A percentile compares a stretch with the other conserved stretches of the same genome.
Evolutionary conservation across 148 eudicot genomes (phyloP).

Genomic region (Amaranthus cruentus): DNA sequence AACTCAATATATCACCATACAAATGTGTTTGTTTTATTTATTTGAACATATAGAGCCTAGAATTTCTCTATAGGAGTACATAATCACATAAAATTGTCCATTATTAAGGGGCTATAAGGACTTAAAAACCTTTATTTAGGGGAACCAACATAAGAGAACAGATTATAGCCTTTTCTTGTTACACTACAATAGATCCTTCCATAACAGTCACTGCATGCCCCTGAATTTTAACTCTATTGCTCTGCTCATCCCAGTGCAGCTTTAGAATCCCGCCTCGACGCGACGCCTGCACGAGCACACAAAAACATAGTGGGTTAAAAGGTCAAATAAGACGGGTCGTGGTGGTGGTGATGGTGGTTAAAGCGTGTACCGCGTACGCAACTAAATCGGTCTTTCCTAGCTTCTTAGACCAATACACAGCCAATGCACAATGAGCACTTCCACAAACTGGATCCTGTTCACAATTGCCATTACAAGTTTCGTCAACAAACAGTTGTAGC

Average conservation of each 20-base stretch:
- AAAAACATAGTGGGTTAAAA: not conserved
- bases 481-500: too few relatives aligned
- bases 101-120: too few relatives aligned
- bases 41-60: too few relatives aligned
- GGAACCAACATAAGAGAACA: too few relatives aligned
- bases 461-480: too few relatives aligned
- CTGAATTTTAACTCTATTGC: conserved; percentile 46
- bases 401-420: conserved; percentile 63
- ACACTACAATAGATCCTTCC: conserved; percentile 68
- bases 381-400: conserved; percentile 55
- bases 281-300: conserved; percentile 46
- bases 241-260: conserved; percentile 61
- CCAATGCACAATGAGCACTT: conserved; percentile 85
- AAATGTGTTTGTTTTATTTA: too few relatives aligned
- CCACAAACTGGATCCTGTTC: conserved; percentile 76
- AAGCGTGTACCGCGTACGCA: conserved; percentile 49
- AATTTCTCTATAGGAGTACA: too few relatives aligned
- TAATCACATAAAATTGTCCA: too few relatives aligned
- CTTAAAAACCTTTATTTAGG: too few relatives aligned
- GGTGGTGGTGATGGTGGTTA: not conserved
- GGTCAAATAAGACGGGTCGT: not conserved
- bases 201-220: conserved; percentile 59
- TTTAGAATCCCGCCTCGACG: conserved; percentile 58
- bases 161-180: not conserved
- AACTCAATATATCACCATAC: too few relatives aligned